These are phyloP conservation scores for Geranium brycei DNA, from an alignment of 345 rosid species.

Conservation along the genomic window DNA sequence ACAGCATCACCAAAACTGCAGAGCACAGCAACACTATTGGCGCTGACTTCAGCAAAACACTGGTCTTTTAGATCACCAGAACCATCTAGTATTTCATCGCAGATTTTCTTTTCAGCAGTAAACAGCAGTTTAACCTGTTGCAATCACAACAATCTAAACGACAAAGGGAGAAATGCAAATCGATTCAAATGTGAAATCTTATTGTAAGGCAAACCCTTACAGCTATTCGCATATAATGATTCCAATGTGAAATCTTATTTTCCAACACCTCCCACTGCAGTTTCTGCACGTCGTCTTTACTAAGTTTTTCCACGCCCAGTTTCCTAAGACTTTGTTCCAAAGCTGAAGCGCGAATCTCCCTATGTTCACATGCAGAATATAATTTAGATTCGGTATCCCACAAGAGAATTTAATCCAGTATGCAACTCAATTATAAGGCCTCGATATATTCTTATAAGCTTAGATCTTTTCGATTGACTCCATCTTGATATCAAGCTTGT, in stretches of 20 bases:
- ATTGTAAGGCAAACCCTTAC: constrained; percentile 29
- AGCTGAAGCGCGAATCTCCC: constrained; percentile 79
- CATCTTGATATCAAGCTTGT: no score
- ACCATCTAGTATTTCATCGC: constrained; percentile 74
- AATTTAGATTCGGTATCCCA: neutral
- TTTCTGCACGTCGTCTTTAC: constrained; percentile 92
- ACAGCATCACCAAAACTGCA: constrained; percentile 96
- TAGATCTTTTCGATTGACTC: no score
- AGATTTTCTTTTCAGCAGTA: constrained; percentile 76
- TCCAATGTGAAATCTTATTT: constrained; percentile 96
- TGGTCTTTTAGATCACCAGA: constrained; percentile 65
- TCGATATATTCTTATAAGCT: neutral
- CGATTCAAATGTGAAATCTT: neutral
- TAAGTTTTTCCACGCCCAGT: constrained; percentile 87
- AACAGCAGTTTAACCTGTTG: constrained; percentile 80
- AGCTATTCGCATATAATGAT: constrained; percentile 87
- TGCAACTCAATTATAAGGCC: neutral
- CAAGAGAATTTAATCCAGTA: neutral
- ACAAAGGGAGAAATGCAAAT: constrained; percentile 1
- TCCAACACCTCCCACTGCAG: constrained; percentile 99
- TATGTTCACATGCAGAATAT: constrained; percentile 13
- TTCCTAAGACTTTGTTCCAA: constrained; percentile 83
- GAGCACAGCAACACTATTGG: constrained; percentile 58
- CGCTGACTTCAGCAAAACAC: constrained; percentile 80
- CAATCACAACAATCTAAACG: constrained; percentile 8